Conservation (phyloP, 2,329 filamentous ascomycete species). For the Exophiala xenobiotica region DNA sequence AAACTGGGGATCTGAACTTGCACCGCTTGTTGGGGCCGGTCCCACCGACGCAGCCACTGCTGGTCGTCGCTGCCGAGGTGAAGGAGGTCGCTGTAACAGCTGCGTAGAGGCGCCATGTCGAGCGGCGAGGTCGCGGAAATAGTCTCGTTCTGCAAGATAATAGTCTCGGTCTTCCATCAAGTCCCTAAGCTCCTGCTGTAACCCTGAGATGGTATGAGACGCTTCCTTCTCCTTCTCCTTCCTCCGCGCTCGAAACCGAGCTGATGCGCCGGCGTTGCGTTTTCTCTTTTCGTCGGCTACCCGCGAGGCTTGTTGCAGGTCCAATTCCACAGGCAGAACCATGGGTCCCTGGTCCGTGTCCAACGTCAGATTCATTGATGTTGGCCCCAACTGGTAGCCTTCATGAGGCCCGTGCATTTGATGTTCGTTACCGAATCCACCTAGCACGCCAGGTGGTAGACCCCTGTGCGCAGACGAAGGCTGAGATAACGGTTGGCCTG, state of each 20-base stretch:
- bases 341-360: constrained; percentile 37
- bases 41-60: neutral
- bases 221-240: constrained; percentile 80
- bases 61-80: constrained; percentile 21
- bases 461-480: constrained; percentile 12
- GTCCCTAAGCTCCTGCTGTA: constrained; percentile 69
- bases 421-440: constrained; percentile 16
- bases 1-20: constrained; percentile 9
- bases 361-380: constrained; percentile 34
- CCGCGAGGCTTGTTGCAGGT: constrained; percentile 77
- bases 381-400: constrained; percentile 24
- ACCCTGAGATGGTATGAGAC: constrained; percentile 64
- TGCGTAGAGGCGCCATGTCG: constrained; percentile 37
- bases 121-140: constrained; percentile 65
- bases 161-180: constrained; percentile 68
- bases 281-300: constrained; percentile 82
- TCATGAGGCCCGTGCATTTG: constrained; percentile 23
- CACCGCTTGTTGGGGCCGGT: constrained; percentile 5
- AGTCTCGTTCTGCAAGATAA: constrained; percentile 71
- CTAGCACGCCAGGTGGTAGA: constrained; percentile 10
- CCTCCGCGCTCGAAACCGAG: constrained; percentile 74
- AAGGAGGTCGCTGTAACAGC: constrained; percentile 30
- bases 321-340: constrained; percentile 46
- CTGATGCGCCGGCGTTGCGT: constrained; percentile 81
- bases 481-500: constrained; percentile 10